Evolutionary conservation across 179 eudicot genomes (phyloP), one percentile per base, ranked within the genome.

Genomic region (Spergularia azorica): DNA sequence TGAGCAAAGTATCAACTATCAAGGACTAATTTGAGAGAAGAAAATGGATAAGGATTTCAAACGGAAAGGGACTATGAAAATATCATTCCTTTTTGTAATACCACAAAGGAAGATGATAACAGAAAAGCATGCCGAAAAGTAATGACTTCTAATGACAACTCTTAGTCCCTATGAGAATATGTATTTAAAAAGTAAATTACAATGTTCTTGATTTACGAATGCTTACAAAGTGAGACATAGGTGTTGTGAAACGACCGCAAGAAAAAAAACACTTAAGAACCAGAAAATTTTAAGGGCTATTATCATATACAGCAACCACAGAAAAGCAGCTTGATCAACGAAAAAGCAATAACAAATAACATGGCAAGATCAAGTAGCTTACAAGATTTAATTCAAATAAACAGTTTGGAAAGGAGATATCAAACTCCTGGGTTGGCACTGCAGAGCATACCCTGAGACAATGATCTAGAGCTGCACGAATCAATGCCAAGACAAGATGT

Each of bases 391-490:
- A 82, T 41, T 63, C 72, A 63, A 86, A 84, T 74, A 85, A 71
- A 72, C 66, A 65, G 77, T 61, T 73, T 66, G 55, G 72, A 51
- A 69, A 69, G 72, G 78, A 77, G 64, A 70, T 72, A 87, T 94
- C 97, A 94, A 87, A 92, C 97, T 85, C 98, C 98, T 82, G 96
- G 96, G 79, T 90, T 84, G 78, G 98, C 90, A 88, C 92, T 88
- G 94, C 91, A 90, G 65, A 92, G 83, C 97, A 94, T 92, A 94
- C 98, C 98, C 92, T 90, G 96, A 83, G 96, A 89, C 90, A 92
- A 83, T 46, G 98, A 89, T 76, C 98, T 90, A n/a, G 94, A 92
- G 46, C 94, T 91, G 74, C 75, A 88, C 0, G 98, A 79, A 79
- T 94, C 97, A 2, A 82, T 61, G 26, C 89, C 94, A 48, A 94